phyloP scores from a whole-genome alignment of 495 filamentous ascomycete genomes.

The Xylaria telfairii region DNA sequence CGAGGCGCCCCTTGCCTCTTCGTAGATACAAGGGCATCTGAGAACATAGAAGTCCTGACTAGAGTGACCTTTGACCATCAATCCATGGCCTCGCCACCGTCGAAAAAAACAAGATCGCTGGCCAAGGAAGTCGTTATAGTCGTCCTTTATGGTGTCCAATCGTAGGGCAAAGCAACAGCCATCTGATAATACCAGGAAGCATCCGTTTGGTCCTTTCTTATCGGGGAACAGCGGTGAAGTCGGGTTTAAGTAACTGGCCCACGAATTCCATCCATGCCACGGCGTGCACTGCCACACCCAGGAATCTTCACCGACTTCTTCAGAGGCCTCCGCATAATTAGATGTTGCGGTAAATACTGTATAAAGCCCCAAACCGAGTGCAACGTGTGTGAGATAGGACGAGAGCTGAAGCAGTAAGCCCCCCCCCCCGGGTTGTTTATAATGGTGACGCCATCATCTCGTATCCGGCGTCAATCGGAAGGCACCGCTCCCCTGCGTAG shows the following conservation, averaged over 20 bases:
- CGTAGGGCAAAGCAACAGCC: background rate
- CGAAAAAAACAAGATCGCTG: background rate
- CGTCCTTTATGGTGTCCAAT: background rate
- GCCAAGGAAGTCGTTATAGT: background rate
- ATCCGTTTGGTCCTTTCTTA: too few relatives aligned
- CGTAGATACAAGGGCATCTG: too few relatives aligned
- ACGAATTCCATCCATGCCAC: too few relatives aligned
- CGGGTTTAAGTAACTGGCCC: too few relatives aligned
- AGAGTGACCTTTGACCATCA: background rate
- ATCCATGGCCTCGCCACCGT: background rate
- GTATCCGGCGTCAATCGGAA: background rate
- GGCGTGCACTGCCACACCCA: too few relatives aligned
- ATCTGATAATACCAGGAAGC: background rate
- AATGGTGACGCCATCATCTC: background rate
- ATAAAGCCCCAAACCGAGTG: too few relatives aligned
- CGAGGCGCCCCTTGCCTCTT: background rate
- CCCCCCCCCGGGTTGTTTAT: background rate
- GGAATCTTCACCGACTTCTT: too few relatives aligned
- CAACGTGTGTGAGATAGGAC: too few relatives aligned
- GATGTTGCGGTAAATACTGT: too few relatives aligned
- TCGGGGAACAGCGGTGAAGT: too few relatives aligned
- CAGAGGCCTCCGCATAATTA: too few relatives aligned
- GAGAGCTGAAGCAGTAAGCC: too few relatives aligned
- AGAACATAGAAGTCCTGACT: background rate
- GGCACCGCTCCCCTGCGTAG: background rate